Evolutionary conservation across 2,329 filamentous ascomycete species (phyloP).

Genomic region (Fusarium albidum): DNA sequence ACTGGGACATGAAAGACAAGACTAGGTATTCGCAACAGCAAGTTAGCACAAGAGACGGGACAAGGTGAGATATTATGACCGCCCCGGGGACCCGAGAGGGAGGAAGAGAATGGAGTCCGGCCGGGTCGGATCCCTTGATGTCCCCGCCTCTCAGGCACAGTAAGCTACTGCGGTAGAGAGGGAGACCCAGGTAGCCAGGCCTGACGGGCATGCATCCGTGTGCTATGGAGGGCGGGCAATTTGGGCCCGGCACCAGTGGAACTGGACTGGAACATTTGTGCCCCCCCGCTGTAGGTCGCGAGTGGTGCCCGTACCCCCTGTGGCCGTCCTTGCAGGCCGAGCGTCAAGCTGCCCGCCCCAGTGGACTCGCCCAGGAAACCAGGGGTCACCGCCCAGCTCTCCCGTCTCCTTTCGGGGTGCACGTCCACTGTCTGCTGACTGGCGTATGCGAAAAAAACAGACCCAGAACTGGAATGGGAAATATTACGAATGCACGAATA

Average conservation of each 20-base stretch:
- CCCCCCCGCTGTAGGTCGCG: conserved; percentile 23
- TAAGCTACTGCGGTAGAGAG: too few species aligned
- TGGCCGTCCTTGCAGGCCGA: conserved; percentile 22
- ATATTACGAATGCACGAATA: conserved; percentile 39
- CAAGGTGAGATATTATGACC: conserved; percentile 39
- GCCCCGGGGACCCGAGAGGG: conserved; percentile 15
- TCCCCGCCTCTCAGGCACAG: not conserved
- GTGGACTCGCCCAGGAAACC: conserved; percentile 1
- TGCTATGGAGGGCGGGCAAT: too few species aligned
- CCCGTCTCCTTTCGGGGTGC: conserved; percentile 12
- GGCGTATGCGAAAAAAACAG: conserved; percentile 22
- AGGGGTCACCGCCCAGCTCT: conserved; percentile 15
- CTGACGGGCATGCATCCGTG: too few species aligned
- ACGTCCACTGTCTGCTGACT: conserved; percentile 15
- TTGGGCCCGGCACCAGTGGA: conserved; percentile 13
- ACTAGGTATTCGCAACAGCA: conserved; percentile 59
- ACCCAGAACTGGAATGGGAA: conserved; percentile 34
- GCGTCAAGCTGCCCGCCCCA: conserved; percentile 12
- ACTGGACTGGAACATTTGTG: not conserved
- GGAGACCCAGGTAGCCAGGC: too few species aligned
- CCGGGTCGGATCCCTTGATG: conserved; percentile 22
- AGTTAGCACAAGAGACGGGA: conserved; percentile 37
- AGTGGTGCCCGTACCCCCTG: conserved; percentile 27
- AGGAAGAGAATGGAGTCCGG: conserved; percentile 17
- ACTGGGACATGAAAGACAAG: conserved; percentile 87